Evolutionary conservation across 495 filamentous ascomycete genomes (phyloP).

Genomic region (Thozetella sp.): DNA sequence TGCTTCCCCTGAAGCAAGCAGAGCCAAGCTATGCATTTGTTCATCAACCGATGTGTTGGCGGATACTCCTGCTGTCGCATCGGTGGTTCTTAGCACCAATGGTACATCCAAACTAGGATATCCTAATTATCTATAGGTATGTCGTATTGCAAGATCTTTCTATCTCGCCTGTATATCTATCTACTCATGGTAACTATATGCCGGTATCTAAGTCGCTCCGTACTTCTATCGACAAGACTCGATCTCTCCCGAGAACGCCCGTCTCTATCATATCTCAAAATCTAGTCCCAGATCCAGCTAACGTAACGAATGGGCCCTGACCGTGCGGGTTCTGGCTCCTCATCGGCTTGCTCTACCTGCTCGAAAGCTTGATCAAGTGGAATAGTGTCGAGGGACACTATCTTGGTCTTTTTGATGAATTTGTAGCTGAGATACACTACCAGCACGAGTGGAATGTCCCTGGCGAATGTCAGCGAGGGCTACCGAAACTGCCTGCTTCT

Average conservation of each 20-base stretch:
- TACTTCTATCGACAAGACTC: too few relatives aligned
- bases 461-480: constrained; percentile 9
- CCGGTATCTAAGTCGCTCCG: too few relatives aligned
- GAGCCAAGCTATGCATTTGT: too few relatives aligned
- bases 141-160: background rate
- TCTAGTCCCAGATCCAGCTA: constrained; percentile 48
- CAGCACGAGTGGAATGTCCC: constrained; percentile 57
- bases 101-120: background rate
- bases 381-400: constrained; percentile 53
- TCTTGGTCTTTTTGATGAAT: constrained; percentile 49
- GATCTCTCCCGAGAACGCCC: too few relatives aligned
- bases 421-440: constrained; percentile 58
- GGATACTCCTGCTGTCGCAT: background rate
- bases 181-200: background rate
- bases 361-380: constrained; percentile 41
- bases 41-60: too few relatives aligned
- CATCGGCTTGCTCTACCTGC: constrained; percentile 29
- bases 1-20: too few relatives aligned
- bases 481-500: background rate
- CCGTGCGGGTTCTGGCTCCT: constrained; percentile 27
- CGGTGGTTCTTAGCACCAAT: background rate
- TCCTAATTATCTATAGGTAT: background rate
- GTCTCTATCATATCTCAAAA: too few relatives aligned
- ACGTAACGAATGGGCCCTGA: constrained; percentile 23
- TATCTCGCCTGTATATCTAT: background rate